Conservation (phyloP, 1,139 yeast genomes). For the Blastobotrys niveus region DNA sequence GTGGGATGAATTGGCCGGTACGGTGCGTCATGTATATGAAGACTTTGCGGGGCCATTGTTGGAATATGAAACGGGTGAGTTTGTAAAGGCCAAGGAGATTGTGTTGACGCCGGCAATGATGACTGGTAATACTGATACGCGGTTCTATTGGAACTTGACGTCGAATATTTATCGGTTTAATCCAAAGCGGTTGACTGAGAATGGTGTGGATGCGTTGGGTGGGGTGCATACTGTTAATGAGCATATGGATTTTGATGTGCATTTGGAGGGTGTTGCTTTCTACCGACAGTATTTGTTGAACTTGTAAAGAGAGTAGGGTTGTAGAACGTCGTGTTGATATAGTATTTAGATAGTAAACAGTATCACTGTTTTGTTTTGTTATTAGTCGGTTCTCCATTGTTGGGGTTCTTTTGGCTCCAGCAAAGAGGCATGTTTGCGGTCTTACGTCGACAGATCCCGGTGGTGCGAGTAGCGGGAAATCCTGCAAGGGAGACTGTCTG, state of each 20-base stretch:
- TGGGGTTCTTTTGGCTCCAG: no score
- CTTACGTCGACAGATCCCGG: no score
- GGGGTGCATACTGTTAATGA: slow-evolving; percentile 57
- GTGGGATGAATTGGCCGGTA: slow-evolving; percentile 55
- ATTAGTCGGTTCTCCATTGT: no score
- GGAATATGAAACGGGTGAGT: slow-evolving; percentile 8
- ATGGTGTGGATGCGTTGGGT: not conserved
- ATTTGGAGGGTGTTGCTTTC: slow-evolving; percentile 54
- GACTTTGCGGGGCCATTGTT: slow-evolving; percentile 38
- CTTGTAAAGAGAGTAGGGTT: no score
- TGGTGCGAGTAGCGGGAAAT: no score
- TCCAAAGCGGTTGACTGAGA: slow-evolving; percentile 32
- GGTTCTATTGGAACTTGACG: slow-evolving; percentile 70
- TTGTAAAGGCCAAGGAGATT: slow-evolving; percentile 21
- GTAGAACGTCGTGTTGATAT: no score
- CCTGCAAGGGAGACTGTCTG: no score
- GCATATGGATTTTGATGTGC: slow-evolving; percentile 46
- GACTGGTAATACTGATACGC: slow-evolving; percentile 83
- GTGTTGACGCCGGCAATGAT: slow-evolving; percentile 60
- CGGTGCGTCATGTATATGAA: slow-evolving; percentile 53
- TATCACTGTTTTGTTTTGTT: no score
- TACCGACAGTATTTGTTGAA: slow-evolving; percentile 48
- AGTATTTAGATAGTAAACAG: no score
- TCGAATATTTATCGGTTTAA: slow-evolving; percentile 63
- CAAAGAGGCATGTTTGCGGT: no score